Evolutionary conservation across 345 rosid genomes (phyloP).

Genomic region (Excoecaria agallocha): DNA sequence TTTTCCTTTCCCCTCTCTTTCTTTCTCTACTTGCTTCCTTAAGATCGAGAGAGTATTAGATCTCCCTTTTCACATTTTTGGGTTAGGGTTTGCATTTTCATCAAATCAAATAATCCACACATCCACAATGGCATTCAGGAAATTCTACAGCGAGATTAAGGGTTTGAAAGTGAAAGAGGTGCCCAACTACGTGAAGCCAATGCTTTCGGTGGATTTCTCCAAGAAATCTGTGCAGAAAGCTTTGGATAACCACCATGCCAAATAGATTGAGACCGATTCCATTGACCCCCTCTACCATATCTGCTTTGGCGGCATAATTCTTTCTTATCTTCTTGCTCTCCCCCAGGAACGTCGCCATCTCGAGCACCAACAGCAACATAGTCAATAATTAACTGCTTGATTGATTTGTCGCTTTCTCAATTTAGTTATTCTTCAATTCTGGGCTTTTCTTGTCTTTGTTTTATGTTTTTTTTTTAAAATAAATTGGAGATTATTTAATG

Average conservation of each 20-base stretch:
- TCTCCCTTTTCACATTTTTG: neutral
- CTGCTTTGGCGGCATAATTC: slow-evolving; percentile 69
- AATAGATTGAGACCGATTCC: slow-evolving; percentile 82
- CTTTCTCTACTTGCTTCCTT: too few species aligned
- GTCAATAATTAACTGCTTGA: too few species aligned
- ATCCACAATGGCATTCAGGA: slow-evolving; percentile 59
- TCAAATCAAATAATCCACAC: neutral
- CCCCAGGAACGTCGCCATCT: slow-evolving; percentile 96
- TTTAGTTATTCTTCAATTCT: neutral
- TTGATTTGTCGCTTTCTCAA: slow-evolving; percentile 27
- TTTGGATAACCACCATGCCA: slow-evolving; percentile 66
- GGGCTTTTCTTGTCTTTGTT: neutral
- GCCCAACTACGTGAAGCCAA: slow-evolving; percentile 67
- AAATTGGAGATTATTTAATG: neutral
- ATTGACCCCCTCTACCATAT: slow-evolving; percentile 66
- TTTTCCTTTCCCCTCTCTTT: too few species aligned
- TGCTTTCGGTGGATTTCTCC: slow-evolving; percentile 44
- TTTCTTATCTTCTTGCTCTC: slow-evolving; percentile 84
- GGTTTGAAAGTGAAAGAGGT: slow-evolving; percentile 79
- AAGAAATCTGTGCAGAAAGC: slow-evolving; percentile 56
- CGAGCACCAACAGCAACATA: slow-evolving; percentile 69
- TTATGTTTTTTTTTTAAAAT: too few species aligned
- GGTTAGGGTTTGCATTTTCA: slow-evolving; percentile 10
- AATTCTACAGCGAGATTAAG: slow-evolving; percentile 64
- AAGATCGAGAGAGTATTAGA: too few species aligned